Conservation (phyloP, 495 filamentous ascomycete species). For the Melanomma pulvis-pyrius region DNA sequence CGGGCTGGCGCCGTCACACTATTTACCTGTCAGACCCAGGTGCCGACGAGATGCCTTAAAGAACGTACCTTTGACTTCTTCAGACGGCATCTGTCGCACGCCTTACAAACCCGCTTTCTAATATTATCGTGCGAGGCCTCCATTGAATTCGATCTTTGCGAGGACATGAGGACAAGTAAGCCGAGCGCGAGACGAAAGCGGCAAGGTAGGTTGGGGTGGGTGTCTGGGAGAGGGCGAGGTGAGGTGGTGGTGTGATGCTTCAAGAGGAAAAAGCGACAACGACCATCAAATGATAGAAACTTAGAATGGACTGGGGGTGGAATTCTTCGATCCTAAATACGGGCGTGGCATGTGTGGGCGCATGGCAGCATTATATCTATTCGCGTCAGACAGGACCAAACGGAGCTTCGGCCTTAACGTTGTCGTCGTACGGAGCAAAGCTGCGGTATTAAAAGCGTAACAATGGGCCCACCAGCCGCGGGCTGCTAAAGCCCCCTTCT, state of each 20-base stretch:
- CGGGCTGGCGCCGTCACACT: conserved; percentile 69
- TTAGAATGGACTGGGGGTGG: conserved; percentile 16
- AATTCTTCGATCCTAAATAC: conserved; percentile 28
- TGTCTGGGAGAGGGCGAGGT: not conserved
- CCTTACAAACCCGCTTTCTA: conserved; percentile 68
- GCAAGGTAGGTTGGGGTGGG: not conserved
- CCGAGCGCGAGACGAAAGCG: not conserved
- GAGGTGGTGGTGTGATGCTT: conserved; percentile 3
- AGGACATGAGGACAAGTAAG: conserved; percentile 21
- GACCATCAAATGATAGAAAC: conserved; percentile 22
- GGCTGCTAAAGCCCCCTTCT: conserved; percentile 24
- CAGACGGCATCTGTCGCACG: conserved; percentile 70
- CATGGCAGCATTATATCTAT: conserved; percentile 37
- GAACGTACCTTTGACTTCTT: conserved; percentile 69
- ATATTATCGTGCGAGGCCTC: conserved; percentile 41
- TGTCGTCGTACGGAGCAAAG: not conserved
- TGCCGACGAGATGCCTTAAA: not conserved
- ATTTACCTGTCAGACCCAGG: conserved; percentile 19
- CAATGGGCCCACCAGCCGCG: conserved; percentile 5
- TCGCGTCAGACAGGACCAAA: conserved; percentile 34
- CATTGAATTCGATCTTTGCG: conserved; percentile 34
- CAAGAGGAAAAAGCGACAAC: not conserved
- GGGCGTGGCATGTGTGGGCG: conserved; percentile 27
- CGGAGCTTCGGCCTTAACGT: conserved; percentile 35
- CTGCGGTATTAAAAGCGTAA: conserved; percentile 35